phyloP scores from a whole-genome alignment of 352 stramenopile species.

The Phytophthora multivora region DNA sequence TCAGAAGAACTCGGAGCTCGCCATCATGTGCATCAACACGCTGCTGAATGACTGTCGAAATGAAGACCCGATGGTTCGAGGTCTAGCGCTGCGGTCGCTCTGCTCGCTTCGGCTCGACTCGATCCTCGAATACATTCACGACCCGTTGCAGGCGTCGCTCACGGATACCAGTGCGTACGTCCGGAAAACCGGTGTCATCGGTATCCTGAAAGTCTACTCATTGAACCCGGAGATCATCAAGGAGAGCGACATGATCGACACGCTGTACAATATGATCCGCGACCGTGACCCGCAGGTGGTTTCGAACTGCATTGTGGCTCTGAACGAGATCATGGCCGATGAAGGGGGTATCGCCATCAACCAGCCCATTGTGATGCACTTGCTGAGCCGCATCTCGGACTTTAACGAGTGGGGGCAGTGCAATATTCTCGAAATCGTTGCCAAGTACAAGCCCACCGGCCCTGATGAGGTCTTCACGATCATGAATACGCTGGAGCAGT shows the following conservation, averaged over 20 bases:
- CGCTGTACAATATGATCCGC: slow-evolving; percentile 98
- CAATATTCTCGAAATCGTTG: slow-evolving; percentile 95
- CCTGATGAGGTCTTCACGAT: slow-evolving; percentile 98
- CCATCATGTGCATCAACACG: slow-evolving; percentile 99
- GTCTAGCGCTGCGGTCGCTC: slow-evolving; percentile 96
- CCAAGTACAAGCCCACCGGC: slow-evolving; percentile 93
- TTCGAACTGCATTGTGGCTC: slow-evolving; percentile 95
- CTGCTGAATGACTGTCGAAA: slow-evolving; percentile 99
- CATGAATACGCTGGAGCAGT: slow-evolving; percentile 97
- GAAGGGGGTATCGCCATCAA: slow-evolving; percentile 98
- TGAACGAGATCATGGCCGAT: slow-evolving; percentile 98
- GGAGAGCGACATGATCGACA: slow-evolving; percentile 96
- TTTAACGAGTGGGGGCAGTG: slow-evolving; percentile 99
- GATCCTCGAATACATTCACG: slow-evolving; percentile 98
- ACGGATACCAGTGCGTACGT: slow-evolving; percentile 98
- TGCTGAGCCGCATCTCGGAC: slow-evolving; percentile 97
- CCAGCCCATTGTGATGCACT: slow-evolving; percentile 96
- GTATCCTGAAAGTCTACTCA: slow-evolving; percentile 97
- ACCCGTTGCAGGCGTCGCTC: slow-evolving; percentile 92
- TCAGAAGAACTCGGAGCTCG: slow-evolving; percentile 97
- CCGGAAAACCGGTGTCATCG: slow-evolving; percentile 98
- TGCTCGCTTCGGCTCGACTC: slow-evolving; percentile 96
- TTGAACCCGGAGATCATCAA: slow-evolving; percentile 92
- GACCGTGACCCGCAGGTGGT: slow-evolving; percentile 98
- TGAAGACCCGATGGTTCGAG: slow-evolving; percentile 98